Evolutionary conservation across 1,284 basidiomycete species (phyloP), one percentile per base, ranked within the genome.

Genomic region (Cutaneotrichosporon sp.): DNA sequence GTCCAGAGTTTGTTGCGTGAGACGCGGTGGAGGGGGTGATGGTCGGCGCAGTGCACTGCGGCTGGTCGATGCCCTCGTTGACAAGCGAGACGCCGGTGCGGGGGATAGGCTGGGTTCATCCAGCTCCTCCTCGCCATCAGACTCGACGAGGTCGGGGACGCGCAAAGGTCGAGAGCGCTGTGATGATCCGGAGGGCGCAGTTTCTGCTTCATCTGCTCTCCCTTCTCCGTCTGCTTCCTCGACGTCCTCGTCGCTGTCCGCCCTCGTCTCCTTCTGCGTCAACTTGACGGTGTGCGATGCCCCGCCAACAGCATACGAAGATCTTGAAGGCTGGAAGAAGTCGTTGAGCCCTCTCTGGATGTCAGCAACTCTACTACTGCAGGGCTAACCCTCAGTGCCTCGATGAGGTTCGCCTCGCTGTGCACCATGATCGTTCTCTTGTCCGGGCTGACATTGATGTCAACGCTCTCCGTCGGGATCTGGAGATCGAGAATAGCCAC

Each of bases 381-480:
- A 14, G 5, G 51, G 16, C 4, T 9, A 43, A 24, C 92, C 81
- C 89, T 92, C 38, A 98, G 82, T 0, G 87, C 86, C 24, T 87
- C 82, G 1, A 98, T 83, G 7, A 99, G 79, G 62, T 89, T 89
- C 5, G 83, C 83, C 76, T 99, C 97, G 74, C 89, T 89, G 72
- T 98, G 94, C 11, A 99, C 76, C 58, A 97, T 88, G 38, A 99
- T 90, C 0, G 92, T 97, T 6, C 97, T 85, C 76, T 99, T 99
- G 80, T 99, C 97, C 0, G 97, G 95, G 68, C 89, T 93, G 64
- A 99, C 91, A 70, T 99, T 99, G 74, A 99, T 88, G 73, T 99
- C 97, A 71, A 90, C 93, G 1, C 87, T 84, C 64, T 90, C 92
- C 6, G 87, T 87, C 0, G 91, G 91, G 6, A 97, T 76, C 24